Evolutionary conservation across 2,329 filamentous ascomycete species (phyloP).

Genomic region (Graphiopsis chlorocephala): DNA sequence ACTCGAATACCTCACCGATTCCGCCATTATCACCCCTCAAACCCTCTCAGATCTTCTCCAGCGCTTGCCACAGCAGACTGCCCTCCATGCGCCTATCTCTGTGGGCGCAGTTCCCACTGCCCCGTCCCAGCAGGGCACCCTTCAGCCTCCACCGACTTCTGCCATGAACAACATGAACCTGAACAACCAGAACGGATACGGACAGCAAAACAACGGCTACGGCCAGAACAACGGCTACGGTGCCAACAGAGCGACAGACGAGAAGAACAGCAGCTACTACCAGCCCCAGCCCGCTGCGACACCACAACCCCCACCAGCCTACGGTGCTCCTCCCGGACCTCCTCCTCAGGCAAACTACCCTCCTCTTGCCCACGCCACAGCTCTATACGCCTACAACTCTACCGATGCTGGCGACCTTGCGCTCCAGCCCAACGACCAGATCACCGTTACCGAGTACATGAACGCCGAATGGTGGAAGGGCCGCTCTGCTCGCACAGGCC

Average conservation of each 20-base stretch:
- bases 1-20: constrained; percentile 83
- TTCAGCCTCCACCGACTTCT: constrained; percentile 26
- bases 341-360: constrained; percentile 46
- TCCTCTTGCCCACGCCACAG: constrained; percentile 70
- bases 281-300: constrained; percentile 32
- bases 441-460: constrained; percentile 86
- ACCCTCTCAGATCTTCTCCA: constrained; percentile 72
- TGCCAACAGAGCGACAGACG: constrained; percentile 24
- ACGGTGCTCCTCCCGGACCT: constrained; percentile 47
- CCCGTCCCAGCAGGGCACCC: constrained; percentile 19
- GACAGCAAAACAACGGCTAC: constrained; percentile 15
- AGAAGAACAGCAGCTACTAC: constrained; percentile 41
- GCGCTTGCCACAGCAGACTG: constrained; percentile 70
- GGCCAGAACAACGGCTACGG: constrained; percentile 24
- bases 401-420: constrained; percentile 78
- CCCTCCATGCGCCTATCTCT: constrained; percentile 46
- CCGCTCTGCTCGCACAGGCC: constrained; percentile 74
- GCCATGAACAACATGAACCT: constrained; percentile 34
- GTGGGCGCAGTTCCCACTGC: constrained; percentile 36
- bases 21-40: constrained; percentile 71
- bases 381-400: constrained; percentile 79
- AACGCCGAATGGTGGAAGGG: constrained; percentile 98
- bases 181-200: constrained; percentile 25
- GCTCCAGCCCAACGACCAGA: constrained; percentile 74
- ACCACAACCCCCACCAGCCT: constrained; percentile 53